Conservation (phyloP, 495 filamentous ascomycete genomes). For the Chaetomium tenue region DNA sequence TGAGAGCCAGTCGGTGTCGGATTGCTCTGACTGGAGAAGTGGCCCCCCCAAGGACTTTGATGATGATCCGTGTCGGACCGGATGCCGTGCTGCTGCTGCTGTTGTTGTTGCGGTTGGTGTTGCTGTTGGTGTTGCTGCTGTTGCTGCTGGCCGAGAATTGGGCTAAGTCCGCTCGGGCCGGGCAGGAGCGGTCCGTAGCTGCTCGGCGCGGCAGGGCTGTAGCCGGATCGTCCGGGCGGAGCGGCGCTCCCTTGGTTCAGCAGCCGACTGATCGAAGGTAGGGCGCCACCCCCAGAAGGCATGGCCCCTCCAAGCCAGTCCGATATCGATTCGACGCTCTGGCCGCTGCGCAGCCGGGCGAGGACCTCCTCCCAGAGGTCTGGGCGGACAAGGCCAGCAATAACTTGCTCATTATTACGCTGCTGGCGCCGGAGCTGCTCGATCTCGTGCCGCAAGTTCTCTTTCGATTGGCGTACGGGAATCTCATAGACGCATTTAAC, state of each 20-base stretch:
- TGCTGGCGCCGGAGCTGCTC: slow-evolving; percentile 50
- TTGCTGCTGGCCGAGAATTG: slow-evolving; percentile 22
- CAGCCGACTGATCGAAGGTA: slow-evolving; percentile 21
- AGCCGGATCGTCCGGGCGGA: neutral
- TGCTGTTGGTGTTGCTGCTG: neutral
- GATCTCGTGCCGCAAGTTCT: slow-evolving; percentile 52
- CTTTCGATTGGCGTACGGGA: slow-evolving; percentile 55
- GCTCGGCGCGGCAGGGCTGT: slow-evolving; percentile 8
- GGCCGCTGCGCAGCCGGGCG: slow-evolving; percentile 47
- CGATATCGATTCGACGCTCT: slow-evolving; percentile 50
- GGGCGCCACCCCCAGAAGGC: slow-evolving; percentile 23
- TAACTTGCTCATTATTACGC: slow-evolving; percentile 46
- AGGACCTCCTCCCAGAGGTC: slow-evolving; percentile 51
- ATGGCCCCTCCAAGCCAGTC: slow-evolving; percentile 43
- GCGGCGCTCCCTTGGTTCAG: slow-evolving; percentile 7
- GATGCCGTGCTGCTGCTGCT: slow-evolving; percentile 16
- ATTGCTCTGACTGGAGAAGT: slow-evolving; percentile 44
- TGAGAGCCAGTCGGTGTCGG: slow-evolving; percentile 44
- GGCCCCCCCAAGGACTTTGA: slow-evolving; percentile 43
- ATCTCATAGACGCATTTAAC: slow-evolving; percentile 54
- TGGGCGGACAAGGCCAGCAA: slow-evolving; percentile 45
- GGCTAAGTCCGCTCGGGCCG: slow-evolving; percentile 22
- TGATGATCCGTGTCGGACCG: slow-evolving; percentile 40
- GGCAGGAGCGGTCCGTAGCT: slow-evolving; percentile 19
- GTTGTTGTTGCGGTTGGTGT: too few species aligned